Evolutionary conservation across 805 yeast species (phyloP), one percentile per base, ranked within the genome.

Genomic region (Jamesozyma piceae): DNA sequence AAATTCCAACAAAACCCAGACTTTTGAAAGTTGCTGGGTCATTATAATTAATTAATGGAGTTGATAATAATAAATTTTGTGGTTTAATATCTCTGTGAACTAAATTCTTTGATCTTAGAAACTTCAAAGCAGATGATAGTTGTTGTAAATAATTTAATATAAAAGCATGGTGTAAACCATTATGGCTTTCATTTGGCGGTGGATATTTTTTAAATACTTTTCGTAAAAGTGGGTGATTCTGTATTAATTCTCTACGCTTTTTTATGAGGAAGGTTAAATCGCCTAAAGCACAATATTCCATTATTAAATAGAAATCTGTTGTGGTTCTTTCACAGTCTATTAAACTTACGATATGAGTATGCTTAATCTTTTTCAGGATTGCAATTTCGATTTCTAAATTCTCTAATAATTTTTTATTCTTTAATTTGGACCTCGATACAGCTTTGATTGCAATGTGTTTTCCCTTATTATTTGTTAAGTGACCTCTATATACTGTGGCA

Each of bases 231-330:
- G 96, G 96, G 60, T 87, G 86, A 6, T 82, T 76, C 50, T 74
- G 72, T 30, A 77, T 74, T 38, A 88, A 68, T 58, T 82, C 87
- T 51, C 75, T 75, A 55, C 89, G 73, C 57, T 78, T 80, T 55
- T 84, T 76, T 43, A 92, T 89, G 52, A 92, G 82, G 55, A 80
- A 85, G 0, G 95, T 84, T 48, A 92, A 71, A 64, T 92, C 98
- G 13, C 98, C 98, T 58, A 92, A 68, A 1, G 97, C 80, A 61
- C 98, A 92, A 66, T 87, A 92, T 62, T 92, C 97, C 97, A 92
- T 92, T 15, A 90, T 80, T 48, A 92, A 68, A 59, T 87, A 90
- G 67, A 88, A 86, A 62, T 89, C 86, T 10, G 78, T 61, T 9
- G 77, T 64, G 1, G 95, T 82, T 57, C 86, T 82, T 45, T 78